phyloP scores from a whole-genome alignment of 352 stramenopile genomes.

The Phytopythium litorale region DNA sequence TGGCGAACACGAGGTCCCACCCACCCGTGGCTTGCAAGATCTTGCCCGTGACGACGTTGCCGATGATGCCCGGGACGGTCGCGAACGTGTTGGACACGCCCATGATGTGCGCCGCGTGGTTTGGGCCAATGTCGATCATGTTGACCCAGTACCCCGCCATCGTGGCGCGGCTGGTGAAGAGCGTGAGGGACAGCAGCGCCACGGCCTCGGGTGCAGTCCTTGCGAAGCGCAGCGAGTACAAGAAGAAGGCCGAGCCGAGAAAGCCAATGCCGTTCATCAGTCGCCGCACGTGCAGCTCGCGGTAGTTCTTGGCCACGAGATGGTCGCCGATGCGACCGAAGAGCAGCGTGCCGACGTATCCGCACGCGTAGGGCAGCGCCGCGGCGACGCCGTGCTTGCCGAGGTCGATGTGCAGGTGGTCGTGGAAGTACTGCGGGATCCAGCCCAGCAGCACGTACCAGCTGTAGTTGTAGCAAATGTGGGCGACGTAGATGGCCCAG shows the following conservation, averaged over 20 bases:
- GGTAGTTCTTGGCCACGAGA: constrained; percentile 57
- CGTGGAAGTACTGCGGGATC: constrained; percentile 87
- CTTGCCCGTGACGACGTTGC: constrained; percentile 79
- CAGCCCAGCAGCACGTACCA: constrained; percentile 87
- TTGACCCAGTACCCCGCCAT: constrained; percentile 88
- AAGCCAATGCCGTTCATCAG: constrained; percentile 75
- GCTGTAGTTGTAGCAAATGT: constrained; percentile 88
- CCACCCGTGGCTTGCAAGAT: constrained; percentile 67
- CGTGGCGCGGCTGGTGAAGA: constrained; percentile 72
- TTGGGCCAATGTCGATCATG: constrained; percentile 85
- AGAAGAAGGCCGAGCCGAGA: constrained; percentile 61
- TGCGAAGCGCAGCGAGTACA: constrained; percentile 70
- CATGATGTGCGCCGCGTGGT: constrained; percentile 84
- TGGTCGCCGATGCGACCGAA: constrained; percentile 68
- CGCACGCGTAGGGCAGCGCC: constrained; percentile 73
- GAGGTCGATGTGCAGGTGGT: constrained; percentile 74
- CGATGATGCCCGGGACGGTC: constrained; percentile 80
- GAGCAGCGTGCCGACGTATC: constrained; percentile 68
- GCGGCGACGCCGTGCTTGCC: constrained; percentile 60
- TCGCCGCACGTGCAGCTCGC: constrained; percentile 73
- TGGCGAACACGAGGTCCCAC: constrained; percentile 84
- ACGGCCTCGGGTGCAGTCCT: constrained; percentile 48
- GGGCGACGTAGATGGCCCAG: constrained; percentile 83
- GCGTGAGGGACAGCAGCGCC: constrained; percentile 62
- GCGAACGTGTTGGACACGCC: constrained; percentile 84